Conservation (phyloP, 2,329 filamentous ascomycete species). For the Botryosphaeria dothidea region DNA sequence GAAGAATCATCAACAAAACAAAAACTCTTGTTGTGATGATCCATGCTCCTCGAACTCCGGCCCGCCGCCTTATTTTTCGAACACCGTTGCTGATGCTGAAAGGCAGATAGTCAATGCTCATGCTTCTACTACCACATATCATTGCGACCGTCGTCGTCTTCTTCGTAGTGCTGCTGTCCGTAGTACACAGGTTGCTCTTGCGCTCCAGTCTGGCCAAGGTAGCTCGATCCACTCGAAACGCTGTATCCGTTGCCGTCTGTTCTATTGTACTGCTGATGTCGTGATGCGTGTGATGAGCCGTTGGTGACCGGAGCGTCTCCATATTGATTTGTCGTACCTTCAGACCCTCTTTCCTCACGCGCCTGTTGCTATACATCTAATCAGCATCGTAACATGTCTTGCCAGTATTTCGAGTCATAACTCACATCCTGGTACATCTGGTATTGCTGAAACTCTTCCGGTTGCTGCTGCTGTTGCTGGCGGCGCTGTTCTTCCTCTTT, state of each 20-base stretch:
- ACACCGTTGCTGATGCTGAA: not conserved
- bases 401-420: not conserved
- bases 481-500: constrained; percentile 32
- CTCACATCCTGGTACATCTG: constrained; percentile 40
- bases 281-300: constrained; percentile 19
- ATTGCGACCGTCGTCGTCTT: constrained; percentile 31
- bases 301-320: constrained; percentile 12
- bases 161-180: constrained; percentile 24
- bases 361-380: constrained; percentile 25
- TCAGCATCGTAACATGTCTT: not conserved
- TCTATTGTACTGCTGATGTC: constrained; percentile 29
- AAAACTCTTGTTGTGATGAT: not conserved
- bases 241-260: constrained; percentile 35
- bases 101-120: not conserved
- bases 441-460: constrained; percentile 42
- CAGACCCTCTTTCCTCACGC: constrained; percentile 22
- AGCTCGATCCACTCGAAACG: constrained; percentile 37
- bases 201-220: constrained; percentile 30
- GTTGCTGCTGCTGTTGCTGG: constrained; percentile 38
- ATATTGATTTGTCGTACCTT: constrained; percentile 28
- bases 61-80: not conserved
- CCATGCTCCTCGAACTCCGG: not conserved
- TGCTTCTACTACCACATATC: constrained; percentile 37
- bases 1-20: constrained; percentile 1
- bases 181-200: constrained; percentile 27